A percentile compares a stretch with the other conserved stretches of the same genome.
Conservation (phyloP, 2,329 filamentous ascomycete genomes). For the Botrytis cinerea region DNA sequence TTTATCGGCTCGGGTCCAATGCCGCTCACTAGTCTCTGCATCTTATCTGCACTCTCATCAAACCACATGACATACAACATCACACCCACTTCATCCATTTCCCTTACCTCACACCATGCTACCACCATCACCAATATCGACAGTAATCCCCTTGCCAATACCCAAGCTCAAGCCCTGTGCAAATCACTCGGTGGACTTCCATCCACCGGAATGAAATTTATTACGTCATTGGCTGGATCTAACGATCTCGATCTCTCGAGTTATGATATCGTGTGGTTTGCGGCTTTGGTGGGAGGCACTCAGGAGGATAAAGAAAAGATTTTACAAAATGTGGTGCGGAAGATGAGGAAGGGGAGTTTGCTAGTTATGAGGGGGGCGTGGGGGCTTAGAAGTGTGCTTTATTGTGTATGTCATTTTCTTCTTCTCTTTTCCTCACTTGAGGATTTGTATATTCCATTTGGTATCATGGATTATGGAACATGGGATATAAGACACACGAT, state of each 20-base stretch:
- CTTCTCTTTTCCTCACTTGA: not conserved
- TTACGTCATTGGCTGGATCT: conserved; percentile 42
- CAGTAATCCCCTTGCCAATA: conserved; percentile 43
- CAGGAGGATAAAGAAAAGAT: conserved; percentile 48
- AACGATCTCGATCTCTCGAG: conserved; percentile 35
- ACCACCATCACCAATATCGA: conserved; percentile 45
- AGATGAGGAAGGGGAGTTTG: conserved; percentile 47
- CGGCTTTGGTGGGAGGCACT: conserved; percentile 50
- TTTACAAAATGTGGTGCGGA: conserved; percentile 42
- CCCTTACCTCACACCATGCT: not conserved
- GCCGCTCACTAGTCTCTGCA: conserved; percentile 51
- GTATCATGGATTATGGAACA: not conserved
- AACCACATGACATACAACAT: not conserved
- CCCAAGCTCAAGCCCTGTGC: conserved; percentile 40
- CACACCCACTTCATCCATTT: not conserved
- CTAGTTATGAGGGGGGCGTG: conserved; percentile 50
- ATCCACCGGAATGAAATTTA: conserved; percentile 43
- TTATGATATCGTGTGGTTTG: conserved; percentile 52
- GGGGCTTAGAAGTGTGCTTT: conserved; percentile 49
- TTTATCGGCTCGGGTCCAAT: conserved; percentile 55
- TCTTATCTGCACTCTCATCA: conserved; percentile 43
- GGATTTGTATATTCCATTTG: not conserved
- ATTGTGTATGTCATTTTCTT: conserved; percentile 45
- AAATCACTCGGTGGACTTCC: conserved; percentile 39
- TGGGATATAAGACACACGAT: not conserved